Conservation (phyloP, 2,329 filamentous ascomycete species). For the Colletotrichum truncatum region DNA sequence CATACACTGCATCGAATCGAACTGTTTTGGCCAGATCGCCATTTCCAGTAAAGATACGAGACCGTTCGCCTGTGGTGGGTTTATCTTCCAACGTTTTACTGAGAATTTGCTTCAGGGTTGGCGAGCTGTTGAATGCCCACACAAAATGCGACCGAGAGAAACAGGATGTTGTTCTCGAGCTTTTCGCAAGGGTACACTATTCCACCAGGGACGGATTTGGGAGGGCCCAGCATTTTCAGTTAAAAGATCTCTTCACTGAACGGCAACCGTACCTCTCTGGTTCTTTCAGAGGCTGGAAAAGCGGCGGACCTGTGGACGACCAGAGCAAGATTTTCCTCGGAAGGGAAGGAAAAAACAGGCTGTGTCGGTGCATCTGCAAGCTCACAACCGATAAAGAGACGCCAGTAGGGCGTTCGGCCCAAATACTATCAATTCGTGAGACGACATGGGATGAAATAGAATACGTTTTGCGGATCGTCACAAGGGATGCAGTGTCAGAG, state of each 20-base stretch:
- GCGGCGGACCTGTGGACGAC: neutral
- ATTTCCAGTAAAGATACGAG: slow-evolving; percentile 58
- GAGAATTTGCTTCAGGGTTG: slow-evolving; percentile 71
- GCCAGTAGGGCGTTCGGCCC: slow-evolving; percentile 7
- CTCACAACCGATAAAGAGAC: neutral
- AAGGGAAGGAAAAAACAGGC: neutral
- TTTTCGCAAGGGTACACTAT: slow-evolving; percentile 69
- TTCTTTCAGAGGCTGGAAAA: slow-evolving; percentile 14
- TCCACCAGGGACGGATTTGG: slow-evolving; percentile 62
- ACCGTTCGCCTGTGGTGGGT: slow-evolving; percentile 63
- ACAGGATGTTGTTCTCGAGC: slow-evolving; percentile 61
- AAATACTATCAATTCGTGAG: slow-evolving; percentile 23
- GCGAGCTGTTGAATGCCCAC: slow-evolving; percentile 64
- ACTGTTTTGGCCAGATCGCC: slow-evolving; percentile 58
- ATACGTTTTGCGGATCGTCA: slow-evolving; percentile 8
- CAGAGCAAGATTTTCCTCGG: slow-evolving; percentile 7
- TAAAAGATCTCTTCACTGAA: slow-evolving; percentile 69
- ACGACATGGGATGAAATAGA: slow-evolving; percentile 27
- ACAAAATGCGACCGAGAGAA: slow-evolving; percentile 39
- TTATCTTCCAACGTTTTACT: slow-evolving; percentile 56
- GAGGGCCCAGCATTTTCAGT: slow-evolving; percentile 69
- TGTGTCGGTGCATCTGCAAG: slow-evolving; percentile 30
- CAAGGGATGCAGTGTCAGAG: neutral
- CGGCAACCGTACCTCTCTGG: slow-evolving; percentile 55
- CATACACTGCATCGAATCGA: neutral